Base-by-base conservation (phyloP, 2,329 filamentous ascomycete genomes). In the Neonectria sp. region DNA sequence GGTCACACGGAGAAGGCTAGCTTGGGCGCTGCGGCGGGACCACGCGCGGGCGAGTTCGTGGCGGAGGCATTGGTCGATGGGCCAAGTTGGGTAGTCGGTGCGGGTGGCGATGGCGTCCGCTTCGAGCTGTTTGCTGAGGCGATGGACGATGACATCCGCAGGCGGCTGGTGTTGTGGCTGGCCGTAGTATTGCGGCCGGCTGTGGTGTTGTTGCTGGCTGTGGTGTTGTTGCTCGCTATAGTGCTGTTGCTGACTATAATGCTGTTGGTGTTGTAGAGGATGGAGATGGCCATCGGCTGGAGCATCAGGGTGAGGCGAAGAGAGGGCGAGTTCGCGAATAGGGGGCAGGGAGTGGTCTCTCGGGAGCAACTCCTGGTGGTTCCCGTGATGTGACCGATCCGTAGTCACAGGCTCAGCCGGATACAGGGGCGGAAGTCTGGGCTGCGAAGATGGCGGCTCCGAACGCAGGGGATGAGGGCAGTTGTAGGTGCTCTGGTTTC, bases 21-120 rank as follows among this genome's bases (percentile, higher is more conserved):
- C 21, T 11, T n/a, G 45, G 17, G 48, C 51, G 60, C 40, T 21
- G 21, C 65, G 65, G 27, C 60, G 65, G 24, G 55, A 51, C 65
- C 65, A 68, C 12, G 55, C 43, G 27, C 65, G 65, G 13, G 13
- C 21, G 4, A 64, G 21, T 9, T 68, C 65, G 45, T 60, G 51
- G 21, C 51, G 51, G 25, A 68, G 60, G n/a, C 65, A 68, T n/a
- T 64, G 55, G 21, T 64, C 65, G 6, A 68, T 35, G 12, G 56
- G 21, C 60, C 43, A 63, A 6, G 25, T 13, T 13, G 58, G n/a
- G 27, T 17, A 56, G 13, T 64, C 65, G 17, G 35, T 9, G 9
- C 40, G 51, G 3, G 56, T 60, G 25, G 51, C 56, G 11, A 55
- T 51, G 21, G 65, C 37, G n/a, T 68, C 65, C 2, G 35, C 29